Evolutionary conservation across 495 filamentous ascomycete species (phyloP).

Genomic region (Xylaria flabelliformis): DNA sequence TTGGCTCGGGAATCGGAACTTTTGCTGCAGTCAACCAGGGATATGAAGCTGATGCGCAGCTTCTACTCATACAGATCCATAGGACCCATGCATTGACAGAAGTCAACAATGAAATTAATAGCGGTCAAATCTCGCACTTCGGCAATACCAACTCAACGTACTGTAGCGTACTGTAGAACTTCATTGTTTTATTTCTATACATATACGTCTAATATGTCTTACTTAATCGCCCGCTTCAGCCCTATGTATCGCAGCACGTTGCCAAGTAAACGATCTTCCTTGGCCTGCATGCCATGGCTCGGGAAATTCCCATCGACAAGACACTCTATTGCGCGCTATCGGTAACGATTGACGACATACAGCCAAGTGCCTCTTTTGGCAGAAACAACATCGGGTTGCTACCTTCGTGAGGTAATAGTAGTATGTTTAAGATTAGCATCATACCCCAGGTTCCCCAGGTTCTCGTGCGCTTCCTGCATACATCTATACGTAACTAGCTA

Average conservation of each 20-base stretch:
- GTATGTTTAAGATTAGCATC: not conserved
- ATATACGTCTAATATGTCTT: not conserved
- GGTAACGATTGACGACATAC: not conserved
- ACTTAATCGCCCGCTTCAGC: not conserved
- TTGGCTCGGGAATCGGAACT: not conserved
- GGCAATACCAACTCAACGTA: not conserved
- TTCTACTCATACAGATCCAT: not conserved
- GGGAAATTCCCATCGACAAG: not conserved
- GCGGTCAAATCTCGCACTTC: not conserved
- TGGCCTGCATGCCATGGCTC: slow-evolving; percentile 17
- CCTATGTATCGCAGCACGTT: not conserved
- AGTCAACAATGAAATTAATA: not conserved
- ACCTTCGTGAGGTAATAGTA: not conserved
- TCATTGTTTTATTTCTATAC: not conserved
- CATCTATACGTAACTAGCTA: not conserved
- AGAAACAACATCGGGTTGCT: not conserved
- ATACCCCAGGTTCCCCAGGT: slow-evolving; percentile 2
- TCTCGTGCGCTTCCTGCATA: not conserved
- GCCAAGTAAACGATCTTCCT: slow-evolving; percentile 9
- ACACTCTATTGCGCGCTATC: not conserved
- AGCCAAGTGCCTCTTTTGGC: not conserved
- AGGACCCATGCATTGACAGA: not conserved
- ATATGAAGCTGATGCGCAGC: not conserved
- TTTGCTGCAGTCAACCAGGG: not conserved
- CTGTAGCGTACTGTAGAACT: too few relatives aligned